Evolutionary conservation across 2,329 filamentous ascomycete species (phyloP).

Genomic region (Fusarium torulosum): DNA sequence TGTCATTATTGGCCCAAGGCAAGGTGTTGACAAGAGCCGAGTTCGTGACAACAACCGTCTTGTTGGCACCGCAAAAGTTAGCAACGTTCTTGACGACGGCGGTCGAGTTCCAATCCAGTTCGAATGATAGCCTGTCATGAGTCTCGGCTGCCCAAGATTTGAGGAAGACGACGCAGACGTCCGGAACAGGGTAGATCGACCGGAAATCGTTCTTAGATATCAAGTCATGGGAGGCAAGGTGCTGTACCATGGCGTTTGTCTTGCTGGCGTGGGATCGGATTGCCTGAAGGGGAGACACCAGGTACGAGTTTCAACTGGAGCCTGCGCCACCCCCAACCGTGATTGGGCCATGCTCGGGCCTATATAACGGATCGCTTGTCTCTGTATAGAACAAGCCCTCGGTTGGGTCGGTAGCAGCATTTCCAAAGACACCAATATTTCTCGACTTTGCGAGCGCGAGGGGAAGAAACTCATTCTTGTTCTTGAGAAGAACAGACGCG

Average conservation of each 20-base stretch:
- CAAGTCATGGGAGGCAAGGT: too few relatives aligned
- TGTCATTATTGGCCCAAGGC: constrained; percentile 1
- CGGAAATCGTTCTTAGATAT: too few relatives aligned
- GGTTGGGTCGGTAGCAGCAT: constrained; percentile 65
- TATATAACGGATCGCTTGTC: constrained; percentile 1
- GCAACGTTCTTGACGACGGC: neutral
- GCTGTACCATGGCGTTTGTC: too few relatives aligned
- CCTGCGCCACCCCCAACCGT: too few relatives aligned
- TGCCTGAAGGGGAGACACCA: too few relatives aligned
- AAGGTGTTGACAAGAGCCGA: neutral
- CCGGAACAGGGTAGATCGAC: too few relatives aligned
- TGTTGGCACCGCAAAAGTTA: neutral
- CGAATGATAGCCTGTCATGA: too few relatives aligned
- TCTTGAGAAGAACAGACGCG: constrained; percentile 77
- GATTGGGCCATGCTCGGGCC: too few relatives aligned
- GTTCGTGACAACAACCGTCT: neutral
- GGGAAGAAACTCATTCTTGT: constrained; percentile 67
- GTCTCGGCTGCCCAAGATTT: constrained; percentile 2
- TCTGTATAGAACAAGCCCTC: neutral
- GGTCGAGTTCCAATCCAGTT: constrained; percentile 1
- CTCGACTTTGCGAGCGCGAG: constrained; percentile 65
- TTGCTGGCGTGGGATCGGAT: too few relatives aligned
- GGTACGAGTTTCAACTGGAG: too few relatives aligned
- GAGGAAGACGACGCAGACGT: neutral
- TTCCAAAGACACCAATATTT: constrained; percentile 73